Percentiles rank a stretch among this genome's conserved stretches.
Evolutionary conservation across 495 filamentous ascomycete genomes (phyloP).

Genomic region (Penicillium manginii): DNA sequence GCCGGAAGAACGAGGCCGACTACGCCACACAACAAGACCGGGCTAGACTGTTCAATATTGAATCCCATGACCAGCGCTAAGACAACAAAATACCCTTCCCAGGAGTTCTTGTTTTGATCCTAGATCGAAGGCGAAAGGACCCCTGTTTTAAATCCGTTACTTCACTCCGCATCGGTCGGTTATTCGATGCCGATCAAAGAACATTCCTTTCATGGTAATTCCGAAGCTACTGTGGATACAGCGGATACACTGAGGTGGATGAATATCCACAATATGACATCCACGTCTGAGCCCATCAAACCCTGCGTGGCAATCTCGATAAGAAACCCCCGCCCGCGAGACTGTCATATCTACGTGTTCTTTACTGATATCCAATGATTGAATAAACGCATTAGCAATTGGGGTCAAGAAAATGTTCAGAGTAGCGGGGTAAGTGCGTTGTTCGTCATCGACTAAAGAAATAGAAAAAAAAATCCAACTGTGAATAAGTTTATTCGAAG

Average conservation of each 20-base stretch:
- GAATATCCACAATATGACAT: background rate
- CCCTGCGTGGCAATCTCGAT: background rate
- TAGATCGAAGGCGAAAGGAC: background rate
- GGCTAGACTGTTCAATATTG: slow-evolving; percentile 3
- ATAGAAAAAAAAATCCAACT: background rate
- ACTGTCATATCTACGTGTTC: slow-evolving; percentile 1
- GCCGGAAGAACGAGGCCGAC: slow-evolving; percentile 2
- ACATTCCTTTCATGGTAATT: slow-evolving; percentile 3
- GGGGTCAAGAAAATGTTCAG: background rate
- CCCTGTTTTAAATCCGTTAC: background rate
- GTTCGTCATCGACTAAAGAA: background rate
- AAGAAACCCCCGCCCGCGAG: background rate
- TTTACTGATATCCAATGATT: background rate
- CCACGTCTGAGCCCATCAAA: slow-evolving; percentile 7
- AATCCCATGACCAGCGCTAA: slow-evolving; percentile 2
- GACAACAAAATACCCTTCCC: slow-evolving; percentile 1
- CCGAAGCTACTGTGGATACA: slow-evolving; percentile 2
- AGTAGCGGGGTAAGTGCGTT: background rate
- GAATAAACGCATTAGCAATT: background rate
- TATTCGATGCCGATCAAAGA: background rate
- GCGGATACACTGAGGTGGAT: background rate
- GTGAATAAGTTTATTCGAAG: background rate
- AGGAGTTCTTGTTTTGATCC: background rate
- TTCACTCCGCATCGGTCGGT: background rate
- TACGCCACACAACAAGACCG: slow-evolving; percentile 1